Base-by-base conservation (phyloP, 164 flowering plant genomes). In the Annona squamosa region DNA sequence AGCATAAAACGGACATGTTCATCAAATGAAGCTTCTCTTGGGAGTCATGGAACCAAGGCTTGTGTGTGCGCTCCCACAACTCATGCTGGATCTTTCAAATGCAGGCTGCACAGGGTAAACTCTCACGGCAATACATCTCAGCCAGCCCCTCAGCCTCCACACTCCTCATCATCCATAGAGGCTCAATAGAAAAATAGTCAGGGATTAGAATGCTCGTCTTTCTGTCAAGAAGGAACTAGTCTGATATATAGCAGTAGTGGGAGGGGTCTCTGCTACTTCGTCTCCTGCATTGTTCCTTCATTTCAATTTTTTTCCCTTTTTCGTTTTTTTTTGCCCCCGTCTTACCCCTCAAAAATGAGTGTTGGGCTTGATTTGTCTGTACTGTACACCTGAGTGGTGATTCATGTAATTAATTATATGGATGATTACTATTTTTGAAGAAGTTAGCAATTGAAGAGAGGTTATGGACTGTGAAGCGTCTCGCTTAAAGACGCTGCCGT, bases 51-150 rank as follows among this genome's bases (percentile, higher is more conserved):
- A 10, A 46, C 46, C 68, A 75, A 69, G 69, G 12, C 77, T 0
- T 78, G 80, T 42, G 80, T 78, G 19, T 78, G 80, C 45, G 80
- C 80, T 68, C 80, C 80, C 0, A 17, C 80, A 26, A 78, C 80
- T 5, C 80, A 78, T 26, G 75, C 77, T 2, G 75, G 77, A 41
- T 78, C 77, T 13, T 78, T 78, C 73, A 78, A 75, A 48, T 78
- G 81, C 77, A 78, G 81, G 72, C 76, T 75, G 4, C 81, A 78
- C 73, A 72, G 81, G 81, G 77, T 72, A 77, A 77, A 73, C 67
- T 69, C 73, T 48, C 65, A 75, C 3, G 68, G 76, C 68, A 71
- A 73, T 3, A 68, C 77, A 12, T 12, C 72, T 67, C 63, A 71
- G 48, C 70, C 72, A 5, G 47, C 78, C 19, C 73, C 75, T 2